Evolutionary conservation across 176 grass and related monocot species (phyloP), one percentile per base, ranked within the genome.

Genomic region (Paspalum notatum): DNA sequence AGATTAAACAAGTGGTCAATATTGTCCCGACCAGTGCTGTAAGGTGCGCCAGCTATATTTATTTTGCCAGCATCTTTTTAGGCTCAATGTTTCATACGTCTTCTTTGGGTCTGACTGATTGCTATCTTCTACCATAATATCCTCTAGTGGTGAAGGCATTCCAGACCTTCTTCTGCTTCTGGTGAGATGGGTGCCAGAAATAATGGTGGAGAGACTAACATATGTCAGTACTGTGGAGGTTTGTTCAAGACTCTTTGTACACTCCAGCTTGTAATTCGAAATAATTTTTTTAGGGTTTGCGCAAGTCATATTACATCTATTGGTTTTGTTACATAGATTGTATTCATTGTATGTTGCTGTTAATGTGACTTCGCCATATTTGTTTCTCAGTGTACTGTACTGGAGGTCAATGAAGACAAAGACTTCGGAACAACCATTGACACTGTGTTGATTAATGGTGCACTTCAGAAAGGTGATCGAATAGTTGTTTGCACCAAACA

Each of bases 11-110:
- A 74, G 85, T 82, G 53, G 84, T 85, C 78, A 90, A 87, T 67
- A 90, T 93, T 75, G 91, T 93, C 72, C 91, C 91, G 21, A 93
- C 91, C 68, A 93, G 87, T 69, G 81, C 91, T 49, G 84, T 90
- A 17, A 93, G 80, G 91, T 93, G 45, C 60, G 62, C 8, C 10
- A 8, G 21, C 25, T 32, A 12, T 48, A 50, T 21, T 3, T 49
- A 37, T 63, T 5, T 10, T 64, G 11, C 3, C 0, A 37, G 6
- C 25, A 40, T 75, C 14, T 51, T 32, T 60, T 21, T 62, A 51
- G 57, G 48, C 53, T 78, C 15, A 25, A 48, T 40, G 37, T 21
- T 70, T 25, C 20, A 9, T 47, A 45, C 47, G 24, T 24, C 42
- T 75, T 77, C 9, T 32, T 8, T 12, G 48, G n/a, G 12, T 42